Base-by-base conservation (phyloP, 2,329 filamentous ascomycete species). In the Emmonsiellopsis sp. region DNA sequence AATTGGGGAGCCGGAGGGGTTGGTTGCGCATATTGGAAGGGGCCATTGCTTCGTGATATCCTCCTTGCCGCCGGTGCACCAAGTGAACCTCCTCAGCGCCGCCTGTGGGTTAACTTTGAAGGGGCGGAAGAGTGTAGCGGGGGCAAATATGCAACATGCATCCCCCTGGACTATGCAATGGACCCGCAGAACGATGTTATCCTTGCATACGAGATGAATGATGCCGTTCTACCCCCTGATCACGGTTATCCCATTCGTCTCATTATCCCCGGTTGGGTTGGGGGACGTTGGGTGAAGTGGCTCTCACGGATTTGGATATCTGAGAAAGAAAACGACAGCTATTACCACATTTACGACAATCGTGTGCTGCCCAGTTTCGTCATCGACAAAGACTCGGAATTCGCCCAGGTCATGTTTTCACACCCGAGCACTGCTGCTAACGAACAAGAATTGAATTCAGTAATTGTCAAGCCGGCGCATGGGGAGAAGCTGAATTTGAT, bases 291-390 rank as follows among this genome's bases (percentile, higher is more conserved):
- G 32, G 65, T 75, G 2, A 75, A 75, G 55, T 75, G 72, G 72
- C 58, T 74, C 32, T 60, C 61, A 32, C 68, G 59, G 42, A 65
- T 74, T 42, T 73, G 70, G 71, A 59, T 71, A 32, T 65, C 63
- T 2, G 69, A 75, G 13, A 50, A 67, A 5, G 71, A 74, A 53
- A 74, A 73, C 48, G 61, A 68, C 21, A 68, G 61, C 34, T 61
- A 74, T 49, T 74, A 77, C 56, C 76, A 79, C 57, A 69, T 76
- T 37, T 77, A 71, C 65, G 76, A 79, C 53, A 79, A 79, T 55
- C 63, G 75, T 8, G 70, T 77, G 5, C 59, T 75, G 17, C 77
- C 75, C 3, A 63, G 64, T 9, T 79, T 77, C 55, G 66, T 80
- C 11, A 74, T 68, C 0, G 74, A 77, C 44, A 74, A 72, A 48